Conservation (phyloP, 768 basidiomycete genomes). For the Amanita rubescens region DNA sequence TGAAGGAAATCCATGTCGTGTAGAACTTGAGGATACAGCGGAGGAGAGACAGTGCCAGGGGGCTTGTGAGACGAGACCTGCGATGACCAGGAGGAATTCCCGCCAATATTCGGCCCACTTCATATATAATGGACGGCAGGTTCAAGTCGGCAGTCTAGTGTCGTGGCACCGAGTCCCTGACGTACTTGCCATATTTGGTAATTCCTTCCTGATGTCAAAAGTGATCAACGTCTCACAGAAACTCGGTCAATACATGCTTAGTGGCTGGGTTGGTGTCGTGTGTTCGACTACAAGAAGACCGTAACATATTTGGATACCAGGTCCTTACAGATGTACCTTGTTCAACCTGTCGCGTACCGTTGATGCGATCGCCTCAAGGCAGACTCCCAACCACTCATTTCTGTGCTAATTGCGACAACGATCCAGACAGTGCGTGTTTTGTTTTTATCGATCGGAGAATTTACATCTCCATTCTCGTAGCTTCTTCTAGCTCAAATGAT, state of each 20-base stretch:
- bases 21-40: constrained; percentile 26
- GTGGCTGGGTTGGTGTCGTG: constrained; percentile 55
- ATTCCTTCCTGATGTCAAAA: constrained; percentile 32
- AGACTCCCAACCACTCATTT: constrained; percentile 37
- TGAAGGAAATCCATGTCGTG: no score
- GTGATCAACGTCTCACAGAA: constrained; percentile 50
- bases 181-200: not conserved
- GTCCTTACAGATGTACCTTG: constrained; percentile 34
- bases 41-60: constrained; percentile 22
- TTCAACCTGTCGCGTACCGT: constrained; percentile 55
- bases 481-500: constrained; percentile 38
- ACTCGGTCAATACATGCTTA: constrained; percentile 67
- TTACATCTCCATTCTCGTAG: constrained; percentile 7
- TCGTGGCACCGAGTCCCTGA: no score
- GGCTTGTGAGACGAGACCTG: constrained; percentile 31
- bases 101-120: constrained; percentile 48
- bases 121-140: constrained; percentile 26
- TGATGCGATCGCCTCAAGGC: constrained; percentile 63
- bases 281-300: not conserved
- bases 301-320: not conserved
- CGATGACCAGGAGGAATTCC: constrained; percentile 33
- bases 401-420: constrained; percentile 59
- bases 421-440: constrained; percentile 23
- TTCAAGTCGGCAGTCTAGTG: constrained; percentile 10
- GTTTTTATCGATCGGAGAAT: not conserved